Conservation (phyloP, 495 filamentous ascomycete genomes). For the Penicillium chermesinum region DNA sequence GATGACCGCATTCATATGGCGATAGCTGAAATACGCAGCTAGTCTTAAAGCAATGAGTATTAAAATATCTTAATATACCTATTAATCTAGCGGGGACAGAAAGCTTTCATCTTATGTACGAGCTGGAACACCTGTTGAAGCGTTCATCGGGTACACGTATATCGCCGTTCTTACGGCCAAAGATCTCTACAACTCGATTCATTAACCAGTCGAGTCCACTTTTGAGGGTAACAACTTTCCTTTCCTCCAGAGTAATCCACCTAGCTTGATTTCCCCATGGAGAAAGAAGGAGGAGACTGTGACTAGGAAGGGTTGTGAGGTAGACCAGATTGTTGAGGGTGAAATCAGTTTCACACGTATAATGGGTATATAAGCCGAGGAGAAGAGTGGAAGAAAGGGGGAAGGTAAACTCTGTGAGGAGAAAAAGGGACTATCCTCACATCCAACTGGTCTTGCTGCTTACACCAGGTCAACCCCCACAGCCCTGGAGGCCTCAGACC, state of each 20-base stretch:
- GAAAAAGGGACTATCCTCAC: not conserved
- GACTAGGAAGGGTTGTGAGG: constrained; percentile 12
- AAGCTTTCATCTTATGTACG: too few relatives aligned
- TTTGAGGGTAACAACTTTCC: too few relatives aligned
- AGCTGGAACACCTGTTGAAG: too few relatives aligned
- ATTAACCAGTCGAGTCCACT: too few relatives aligned
- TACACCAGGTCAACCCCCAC: not conserved
- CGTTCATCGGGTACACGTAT: too few relatives aligned
- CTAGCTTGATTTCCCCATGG: constrained; percentile 9
- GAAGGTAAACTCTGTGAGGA: not conserved
- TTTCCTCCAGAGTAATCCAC: too few relatives aligned
- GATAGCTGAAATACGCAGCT: too few relatives aligned
- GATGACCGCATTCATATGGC: not conserved
- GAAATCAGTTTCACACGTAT: not conserved
- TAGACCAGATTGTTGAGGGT: not conserved
- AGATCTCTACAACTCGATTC: too few relatives aligned
- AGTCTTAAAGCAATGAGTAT: too few relatives aligned
- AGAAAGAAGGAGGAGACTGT: constrained; percentile 27
- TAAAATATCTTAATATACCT: too few relatives aligned
- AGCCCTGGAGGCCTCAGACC: not conserved
- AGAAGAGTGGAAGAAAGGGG: not conserved
- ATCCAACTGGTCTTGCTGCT: not conserved
- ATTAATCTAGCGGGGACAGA: too few relatives aligned
- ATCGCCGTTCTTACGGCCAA: too few relatives aligned
- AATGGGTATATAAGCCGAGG: not conserved